Base-by-base conservation (phyloP, 306 rosid genomes). In the Boehmeria nivea region DNA sequence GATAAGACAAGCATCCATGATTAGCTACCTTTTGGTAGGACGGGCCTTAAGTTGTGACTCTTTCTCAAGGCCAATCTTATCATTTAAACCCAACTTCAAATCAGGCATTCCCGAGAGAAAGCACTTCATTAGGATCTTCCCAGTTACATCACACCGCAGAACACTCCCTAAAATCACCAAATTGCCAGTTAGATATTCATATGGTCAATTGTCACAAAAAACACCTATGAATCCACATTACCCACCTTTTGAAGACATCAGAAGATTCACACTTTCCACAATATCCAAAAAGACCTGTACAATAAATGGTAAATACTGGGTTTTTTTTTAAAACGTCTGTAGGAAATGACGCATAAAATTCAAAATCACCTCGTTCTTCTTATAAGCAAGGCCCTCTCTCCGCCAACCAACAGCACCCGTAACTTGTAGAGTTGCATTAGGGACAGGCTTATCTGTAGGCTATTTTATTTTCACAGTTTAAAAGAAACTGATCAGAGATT, bases 61-160 rank as follows among this genome's bases (percentile, higher is more conserved):
- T 79, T 89, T 89, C 82, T 89, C 97, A n/a, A 89, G 95, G 63
- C 97, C 95, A 77, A 89, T 83, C 74, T 86, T 89, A 66, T 89
- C 97, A 73, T 89, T 86, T 57, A 89, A 73, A 66, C 97, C 95
- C 87, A 89, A 81, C 86, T 89, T 89, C 65, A 86, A 77, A 72
- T 86, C 89, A 65, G 97, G 97, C 97, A 89, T 89, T 69, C 95
- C 97, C 71, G 95, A 89, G 33, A 86, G 95, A 60, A 89, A 86
- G 82, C 95, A 89, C 71, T 86, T 89, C 97, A 89, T 89, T 43
- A 89, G 87, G 69, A 89, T 51, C 87, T 89, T 89, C 69, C 94
- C 95, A 13, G 89, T 79, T 18, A 86, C 95, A 75, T 89, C 97
- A 63, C 97, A 89, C 6, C 87, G 97, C 34, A 88, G 72, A 74